These are phyloP conservation scores for Fusarium sp. DNA, from an alignment of 2,329 filamentous ascomycete species.

Conservation along the genomic window DNA sequence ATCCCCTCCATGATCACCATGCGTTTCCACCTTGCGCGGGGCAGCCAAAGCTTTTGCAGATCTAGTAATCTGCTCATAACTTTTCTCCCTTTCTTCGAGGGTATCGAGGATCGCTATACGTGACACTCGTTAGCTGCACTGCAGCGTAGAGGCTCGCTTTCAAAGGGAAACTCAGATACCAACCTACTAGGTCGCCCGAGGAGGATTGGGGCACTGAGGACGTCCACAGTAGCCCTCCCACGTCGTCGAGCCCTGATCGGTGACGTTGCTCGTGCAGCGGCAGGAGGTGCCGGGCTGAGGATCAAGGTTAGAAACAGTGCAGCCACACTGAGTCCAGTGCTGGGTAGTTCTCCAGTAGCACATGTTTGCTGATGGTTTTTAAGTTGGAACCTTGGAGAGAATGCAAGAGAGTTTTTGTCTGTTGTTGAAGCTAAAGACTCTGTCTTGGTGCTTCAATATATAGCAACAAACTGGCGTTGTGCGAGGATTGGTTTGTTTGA, in stretches of 20 bases:
- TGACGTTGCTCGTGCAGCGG: slow-evolving; percentile 34
- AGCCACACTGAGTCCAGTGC: slow-evolving; percentile 47
- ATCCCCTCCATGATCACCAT: slow-evolving; percentile 1
- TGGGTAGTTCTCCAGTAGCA: slow-evolving; percentile 48
- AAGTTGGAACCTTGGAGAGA: background rate
- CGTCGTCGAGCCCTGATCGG: slow-evolving; percentile 41
- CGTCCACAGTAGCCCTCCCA: slow-evolving; percentile 49
- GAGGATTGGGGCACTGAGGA: slow-evolving; percentile 45
- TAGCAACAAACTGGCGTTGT: slow-evolving; percentile 18
- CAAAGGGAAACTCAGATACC: slow-evolving; percentile 27
- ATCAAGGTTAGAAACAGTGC: slow-evolving; percentile 34
- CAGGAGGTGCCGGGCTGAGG: slow-evolving; percentile 46
- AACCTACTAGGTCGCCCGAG: slow-evolving; percentile 38
- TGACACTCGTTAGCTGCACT: slow-evolving; percentile 17
- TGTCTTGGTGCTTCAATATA: slow-evolving; percentile 19
- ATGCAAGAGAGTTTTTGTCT: background rate
- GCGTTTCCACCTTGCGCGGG: background rate
- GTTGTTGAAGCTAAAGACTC: background rate
- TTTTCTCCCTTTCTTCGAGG: slow-evolving; percentile 37
- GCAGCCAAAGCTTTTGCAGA: background rate
- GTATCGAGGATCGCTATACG: slow-evolving; percentile 30
- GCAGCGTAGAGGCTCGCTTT: background rate
- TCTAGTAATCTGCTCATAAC: slow-evolving; percentile 29
- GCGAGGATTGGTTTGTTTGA: slow-evolving; percentile 19
- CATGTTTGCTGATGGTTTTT: slow-evolving; percentile 40